Conservation (phyloP, 73 alveolate genomes). For the Halteria grandinella region DNA sequence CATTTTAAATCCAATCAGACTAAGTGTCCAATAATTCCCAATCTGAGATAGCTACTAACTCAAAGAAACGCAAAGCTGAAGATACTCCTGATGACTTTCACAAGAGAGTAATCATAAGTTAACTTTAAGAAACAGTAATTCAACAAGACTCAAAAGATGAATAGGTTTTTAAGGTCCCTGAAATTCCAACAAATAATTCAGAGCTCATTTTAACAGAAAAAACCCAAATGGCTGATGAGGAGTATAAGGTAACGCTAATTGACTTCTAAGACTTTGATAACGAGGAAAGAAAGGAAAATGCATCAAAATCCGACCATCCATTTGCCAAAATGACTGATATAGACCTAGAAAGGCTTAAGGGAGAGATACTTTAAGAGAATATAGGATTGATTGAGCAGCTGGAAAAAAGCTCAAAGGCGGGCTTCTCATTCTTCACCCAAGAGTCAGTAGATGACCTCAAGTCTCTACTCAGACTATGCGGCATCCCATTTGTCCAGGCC, state of each 20-base stretch:
- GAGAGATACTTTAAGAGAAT: conserved; percentile 20
- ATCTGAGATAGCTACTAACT: too few species aligned
- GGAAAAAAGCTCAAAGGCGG: conserved; percentile 20
- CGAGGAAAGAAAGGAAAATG: not conserved
- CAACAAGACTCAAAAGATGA: not conserved
- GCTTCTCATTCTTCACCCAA: conserved; percentile 42
- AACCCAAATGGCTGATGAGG: too few species aligned
- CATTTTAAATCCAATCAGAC: too few species aligned
- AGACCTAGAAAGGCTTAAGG: conserved; percentile 26
- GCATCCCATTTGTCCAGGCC: conserved; percentile 83
- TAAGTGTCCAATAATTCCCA: too few species aligned
- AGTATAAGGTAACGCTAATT: not conserved
- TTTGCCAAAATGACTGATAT: not conserved
- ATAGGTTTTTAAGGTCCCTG: not conserved
- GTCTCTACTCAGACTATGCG: conserved; percentile 64
- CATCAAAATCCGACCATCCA: too few species aligned
- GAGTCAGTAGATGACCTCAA: conserved; percentile 69
- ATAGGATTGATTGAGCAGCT: conserved; percentile 32
- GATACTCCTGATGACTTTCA: not conserved
- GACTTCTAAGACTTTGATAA: conserved; percentile 35
- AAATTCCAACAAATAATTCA: not conserved
- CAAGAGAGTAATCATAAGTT: too few species aligned
- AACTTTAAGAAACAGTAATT: too few species aligned
- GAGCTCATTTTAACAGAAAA: not conserved
- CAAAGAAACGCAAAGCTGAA: conserved; percentile 32